Evolutionary conservation across 2,329 filamentous ascomycete species (phyloP), one percentile per base, ranked within the genome.

Genomic region (Dactylellina haptotyla): DNA sequence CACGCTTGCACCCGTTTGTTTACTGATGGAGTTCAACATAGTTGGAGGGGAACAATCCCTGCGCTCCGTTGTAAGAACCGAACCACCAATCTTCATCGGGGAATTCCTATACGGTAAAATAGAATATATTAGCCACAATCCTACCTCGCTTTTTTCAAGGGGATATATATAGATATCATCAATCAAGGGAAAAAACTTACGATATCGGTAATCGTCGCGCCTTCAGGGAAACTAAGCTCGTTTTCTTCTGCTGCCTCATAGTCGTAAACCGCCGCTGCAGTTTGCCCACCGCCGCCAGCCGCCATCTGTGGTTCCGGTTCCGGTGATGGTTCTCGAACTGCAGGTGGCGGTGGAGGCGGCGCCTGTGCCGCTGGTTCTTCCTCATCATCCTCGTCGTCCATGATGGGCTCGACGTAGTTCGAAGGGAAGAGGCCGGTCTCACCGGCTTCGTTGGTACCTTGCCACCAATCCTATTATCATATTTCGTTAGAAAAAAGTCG

Each of bases 51-150:
- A 99, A 99, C 48, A 99, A 85, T 75, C 95, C 95, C 28, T 87
- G 86, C 67, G 89, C 86, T 56, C 93, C 93, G 25, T 88, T 85
- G 81, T 90, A 96, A 78, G 91, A 88, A 69, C 95, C 95, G 78
- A 94, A 90, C 95, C 95, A 99, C 95, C 95, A 99, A 80, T 99
- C 95, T 76, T 98, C 94, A 78, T 98, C 95, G 1, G 95, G 95
- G 82, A 98, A 98, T 83, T 97, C 92, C 89, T 90, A 77, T 18
- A 37, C n/a, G n/a, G 2, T 2, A 37, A n/a, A 37, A 37, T 5
- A n/a, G 4, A 4, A 5, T 37, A 43, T 9, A 43, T 16, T 43
- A n/a, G n/a, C n/a, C n/a, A 9, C 39, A 43, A 43, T 4, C n/a
- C n/a, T n/a, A n/a, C 39, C 16, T n/a, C 39, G 16, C 9, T 4